These are phyloP conservation scores for Suillus americanus DNA, from an alignment of 768 basidiomycete species.

Conservation along the genomic window DNA sequence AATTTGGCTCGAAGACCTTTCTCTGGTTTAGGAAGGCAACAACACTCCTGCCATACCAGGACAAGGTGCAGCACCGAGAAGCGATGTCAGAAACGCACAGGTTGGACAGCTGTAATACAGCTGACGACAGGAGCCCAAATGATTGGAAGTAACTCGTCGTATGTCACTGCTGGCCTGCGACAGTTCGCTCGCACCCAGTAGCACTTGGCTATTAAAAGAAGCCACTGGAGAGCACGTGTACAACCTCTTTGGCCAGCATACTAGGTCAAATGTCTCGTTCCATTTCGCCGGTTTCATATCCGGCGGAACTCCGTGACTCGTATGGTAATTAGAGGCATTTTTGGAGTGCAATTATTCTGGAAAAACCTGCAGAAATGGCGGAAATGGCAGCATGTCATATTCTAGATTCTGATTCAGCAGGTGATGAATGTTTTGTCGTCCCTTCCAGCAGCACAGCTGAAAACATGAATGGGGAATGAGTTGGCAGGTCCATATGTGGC, in stretches of 20 bases:
- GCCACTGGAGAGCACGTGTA: neutral
- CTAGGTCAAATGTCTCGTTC: neutral
- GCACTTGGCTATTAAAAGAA: neutral
- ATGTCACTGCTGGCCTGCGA: neutral
- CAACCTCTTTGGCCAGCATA: neutral
- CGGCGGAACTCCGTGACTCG: neutral
- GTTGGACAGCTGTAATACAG: neutral
- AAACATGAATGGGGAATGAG: neutral
- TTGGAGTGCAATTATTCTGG: neutral
- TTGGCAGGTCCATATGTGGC: neutral
- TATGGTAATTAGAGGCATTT: neutral
- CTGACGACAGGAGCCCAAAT: neutral
- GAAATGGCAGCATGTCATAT: neutral
- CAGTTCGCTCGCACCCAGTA: neutral
- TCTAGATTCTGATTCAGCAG: neutral
- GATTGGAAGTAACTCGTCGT: neutral
- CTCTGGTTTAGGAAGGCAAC: neutral
- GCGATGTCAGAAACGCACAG: neutral
- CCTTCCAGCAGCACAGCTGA: neutral
- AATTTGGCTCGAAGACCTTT: neutral
- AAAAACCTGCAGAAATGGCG: neutral
- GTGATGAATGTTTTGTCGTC: neutral
- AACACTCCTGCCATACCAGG: neutral
- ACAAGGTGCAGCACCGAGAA: neutral
- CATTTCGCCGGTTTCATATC: neutral